A percentile compares a stretch with the other conserved stretches of the same genome.
phyloP scores from a whole-genome alignment of 176 grass and related monocot species.

The Aegilops tauschii region DNA sequence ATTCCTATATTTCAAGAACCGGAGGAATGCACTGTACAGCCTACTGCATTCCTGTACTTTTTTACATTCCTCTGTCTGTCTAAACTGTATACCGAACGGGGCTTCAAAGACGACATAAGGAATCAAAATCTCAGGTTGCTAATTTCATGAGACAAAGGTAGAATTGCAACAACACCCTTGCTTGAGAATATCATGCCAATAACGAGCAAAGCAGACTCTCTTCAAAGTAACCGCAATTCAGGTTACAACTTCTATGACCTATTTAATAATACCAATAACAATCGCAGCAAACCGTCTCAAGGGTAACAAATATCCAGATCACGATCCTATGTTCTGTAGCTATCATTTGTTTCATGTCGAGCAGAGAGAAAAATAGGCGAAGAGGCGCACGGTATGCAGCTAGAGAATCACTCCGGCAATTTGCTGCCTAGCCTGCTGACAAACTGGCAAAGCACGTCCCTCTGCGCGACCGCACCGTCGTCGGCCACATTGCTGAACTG shows the following conservation, averaged over 20 bases:
- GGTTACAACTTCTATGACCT: not conserved
- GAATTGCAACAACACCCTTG: not conserved
- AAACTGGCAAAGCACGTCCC: constrained; percentile 41
- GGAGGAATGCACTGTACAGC: no score
- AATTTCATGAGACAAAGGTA: not conserved
- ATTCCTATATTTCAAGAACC: no score
- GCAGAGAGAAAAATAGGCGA: not conserved
- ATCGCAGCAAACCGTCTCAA: no score
- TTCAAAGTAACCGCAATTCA: not conserved
- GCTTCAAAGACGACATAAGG: not conserved
- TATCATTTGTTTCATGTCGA: constrained; percentile 15
- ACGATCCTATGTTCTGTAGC: not conserved
- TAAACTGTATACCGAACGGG: no score
- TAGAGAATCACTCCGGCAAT: constrained; percentile 18
- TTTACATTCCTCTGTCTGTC: no score
- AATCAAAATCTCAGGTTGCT: no score
- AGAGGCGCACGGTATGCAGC: not conserved
- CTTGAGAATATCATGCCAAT: not conserved
- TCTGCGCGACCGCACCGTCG: constrained; percentile 19
- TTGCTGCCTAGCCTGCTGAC: not conserved
- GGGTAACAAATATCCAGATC: not conserved
- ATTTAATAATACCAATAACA: not conserved
- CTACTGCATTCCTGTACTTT: no score
- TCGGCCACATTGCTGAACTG: constrained; percentile 46
- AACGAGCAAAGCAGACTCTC: not conserved